A percentile compares a stretch with the other conserved stretches of the same genome.
phyloP scores from a whole-genome alignment of 2,329 filamentous ascomycete genomes.

The Arthrobotrys sphaeroides region DNA sequence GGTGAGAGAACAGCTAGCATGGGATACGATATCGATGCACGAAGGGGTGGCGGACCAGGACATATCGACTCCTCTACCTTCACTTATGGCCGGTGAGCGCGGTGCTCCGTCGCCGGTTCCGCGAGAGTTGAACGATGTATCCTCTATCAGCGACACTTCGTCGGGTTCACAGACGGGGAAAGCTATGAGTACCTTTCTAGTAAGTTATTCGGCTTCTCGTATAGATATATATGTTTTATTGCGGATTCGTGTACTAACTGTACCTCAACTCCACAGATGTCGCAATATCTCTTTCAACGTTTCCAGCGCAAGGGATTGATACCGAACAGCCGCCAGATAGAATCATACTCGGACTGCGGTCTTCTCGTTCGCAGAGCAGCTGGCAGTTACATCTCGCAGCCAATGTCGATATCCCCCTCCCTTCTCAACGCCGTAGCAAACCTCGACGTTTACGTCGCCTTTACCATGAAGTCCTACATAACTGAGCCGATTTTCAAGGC shows the following conservation, averaged over 20 bases:
- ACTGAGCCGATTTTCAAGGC: constrained; percentile 64
- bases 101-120: constrained; percentile 33
- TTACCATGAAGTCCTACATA: constrained; percentile 66
- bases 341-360: constrained; percentile 23
- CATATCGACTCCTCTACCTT: background rate
- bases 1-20: constrained; percentile 38
- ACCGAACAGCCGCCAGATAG: constrained; percentile 5
- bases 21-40: constrained; percentile 51
- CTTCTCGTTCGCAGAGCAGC: constrained; percentile 28
- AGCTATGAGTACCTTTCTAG: constrained; percentile 46
- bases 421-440: constrained; percentile 63
- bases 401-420: constrained; percentile 60
- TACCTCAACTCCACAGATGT: constrained; percentile 10
- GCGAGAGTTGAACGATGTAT: constrained; percentile 1
- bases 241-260: background rate
- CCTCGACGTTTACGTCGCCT: constrained; percentile 64
- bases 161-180: constrained; percentile 8
- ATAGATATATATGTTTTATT: no score
- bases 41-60: constrained; percentile 28
- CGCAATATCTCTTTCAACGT: constrained; percentile 50
- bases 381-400: constrained; percentile 63
- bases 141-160: constrained; percentile 23
- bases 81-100: constrained; percentile 22
- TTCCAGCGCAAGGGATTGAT: constrained; percentile 45
- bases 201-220: background rate